Evolutionary conservation across 2,329 filamentous ascomycete species (phyloP), one percentile per base, ranked within the genome.

Genomic region (Leptodontidium sp.): DNA sequence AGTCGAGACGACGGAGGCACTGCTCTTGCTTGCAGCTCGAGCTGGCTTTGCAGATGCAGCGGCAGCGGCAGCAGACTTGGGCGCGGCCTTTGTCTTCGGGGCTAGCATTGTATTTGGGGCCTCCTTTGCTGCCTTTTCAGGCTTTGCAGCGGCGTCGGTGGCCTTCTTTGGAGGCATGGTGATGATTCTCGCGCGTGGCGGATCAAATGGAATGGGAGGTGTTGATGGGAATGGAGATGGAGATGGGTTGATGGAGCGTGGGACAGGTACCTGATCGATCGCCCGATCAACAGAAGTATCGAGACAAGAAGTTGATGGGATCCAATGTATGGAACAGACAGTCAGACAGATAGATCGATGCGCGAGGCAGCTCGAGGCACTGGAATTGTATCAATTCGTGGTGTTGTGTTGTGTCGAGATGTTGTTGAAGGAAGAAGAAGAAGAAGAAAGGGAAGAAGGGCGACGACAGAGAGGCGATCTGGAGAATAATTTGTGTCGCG

Each of bases 151-250:
- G 32, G 57, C 45, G 29, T 53, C 21, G 49, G 49, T 40, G 47
- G 65, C 67, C 50, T 68, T 70, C 64, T 73, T 73, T 66, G 71
- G 70, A 59, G 71, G 70, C 71, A 73, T 73, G n/a, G 47, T 69
- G 62, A 61, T 67, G 52, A 38, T 38, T 38, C 49, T 43, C 32
- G 47, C 47, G 49, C 49, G 61, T 40, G 61, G 61, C 47, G 32
- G 45, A 47, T 50, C 29, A 11, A 43, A 64, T 43, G 21, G 35
- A 43, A 29, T 64, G 7, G 15, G 38, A 21, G 38, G 38, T 24
- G 29, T 64, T 35, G 47, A 53, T 17, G 29, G 3, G 29, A 32
- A 32, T 32, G 29, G 29, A 1, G 6, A 0, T 32, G 29, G 29
- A 32, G 29, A 32, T 32, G 29, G 29, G 29, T 32, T 32, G 29